These are phyloP conservation scores for Mycena sp. DNA, from an alignment of 1,284 basidiomycete species.

Conservation along the genomic window DNA sequence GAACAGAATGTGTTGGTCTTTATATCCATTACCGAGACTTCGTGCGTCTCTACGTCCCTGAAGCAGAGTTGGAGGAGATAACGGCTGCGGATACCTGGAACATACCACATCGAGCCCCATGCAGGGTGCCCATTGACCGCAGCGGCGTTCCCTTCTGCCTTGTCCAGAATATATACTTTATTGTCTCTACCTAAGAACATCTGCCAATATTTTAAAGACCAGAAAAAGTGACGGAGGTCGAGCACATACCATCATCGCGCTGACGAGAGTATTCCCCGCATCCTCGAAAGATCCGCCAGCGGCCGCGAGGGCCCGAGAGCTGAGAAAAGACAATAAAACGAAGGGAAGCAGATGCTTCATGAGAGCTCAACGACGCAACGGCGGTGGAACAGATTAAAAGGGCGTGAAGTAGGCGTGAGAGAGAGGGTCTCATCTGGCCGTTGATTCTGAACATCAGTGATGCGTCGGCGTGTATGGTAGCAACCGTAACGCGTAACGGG, in stretches of 20 bases:
- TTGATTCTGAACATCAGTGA: too few relatives aligned
- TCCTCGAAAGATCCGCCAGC: conserved; percentile 18
- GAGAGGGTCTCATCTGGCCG: too few relatives aligned
- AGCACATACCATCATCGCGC: conserved; percentile 67
- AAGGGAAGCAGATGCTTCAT: not conserved
- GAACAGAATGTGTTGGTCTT: conserved; percentile 86
- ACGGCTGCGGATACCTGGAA: conserved; percentile 13
- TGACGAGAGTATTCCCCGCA: conserved; percentile 17
- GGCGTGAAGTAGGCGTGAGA: too few relatives aligned
- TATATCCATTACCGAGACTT: conserved; percentile 73
- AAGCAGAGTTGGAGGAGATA: not conserved
- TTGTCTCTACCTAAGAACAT: conserved; percentile 18
- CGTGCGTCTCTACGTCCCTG: conserved; percentile 55
- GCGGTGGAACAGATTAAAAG: too few relatives aligned
- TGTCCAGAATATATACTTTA: conserved; percentile 51
- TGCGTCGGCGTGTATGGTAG: too few relatives aligned
- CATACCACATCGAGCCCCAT: conserved; percentile 61
- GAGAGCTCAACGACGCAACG: too few relatives aligned
- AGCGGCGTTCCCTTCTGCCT: conserved; percentile 68
- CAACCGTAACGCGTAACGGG: too few relatives aligned
- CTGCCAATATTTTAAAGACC: not conserved
- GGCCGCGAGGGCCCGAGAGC: not conserved
- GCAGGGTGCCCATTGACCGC: conserved; percentile 63
- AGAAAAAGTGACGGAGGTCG: not conserved
- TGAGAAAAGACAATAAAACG: not conserved